Evolutionary conservation across 2,329 filamentous ascomycete species (phyloP), one percentile per base, ranked within the genome.

Genomic region (Pseudogymnoascus sp.): DNA sequence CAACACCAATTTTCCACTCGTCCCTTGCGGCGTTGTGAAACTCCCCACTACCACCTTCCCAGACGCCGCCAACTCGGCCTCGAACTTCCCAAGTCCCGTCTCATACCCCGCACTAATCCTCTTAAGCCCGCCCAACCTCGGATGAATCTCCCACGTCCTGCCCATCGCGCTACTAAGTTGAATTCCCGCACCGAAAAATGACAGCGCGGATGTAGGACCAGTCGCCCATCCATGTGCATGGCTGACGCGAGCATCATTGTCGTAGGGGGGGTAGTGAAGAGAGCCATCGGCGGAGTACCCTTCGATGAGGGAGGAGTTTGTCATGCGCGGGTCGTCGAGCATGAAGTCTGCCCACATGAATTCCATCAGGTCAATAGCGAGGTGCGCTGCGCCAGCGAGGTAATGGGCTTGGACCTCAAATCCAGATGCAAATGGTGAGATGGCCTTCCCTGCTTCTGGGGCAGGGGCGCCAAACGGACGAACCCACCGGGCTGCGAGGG

Each of bases 341-440:
- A 84, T 83, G 67, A 81, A 84, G 0, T 77, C 80, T 4, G 50
- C 50, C 80, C 81, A 84, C 69, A 79, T 76, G 2, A 78, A 65
- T 5, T 77, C 69, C 65, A 80, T 79, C 4, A 81, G 69, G 2
- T 72, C 77, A 1, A 81, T 70, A 0, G 76, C 78, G 1, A 72
- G 71, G 28, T 73, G 70, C 0, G 75, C 68, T 35, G 79, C 74
- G 5, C 69, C 70, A 0, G 78, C 78, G 6, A 75, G 66, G 62
- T 76, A 75, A 62, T 81, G 79, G 0, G 75, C 74, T 63, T 79
- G 75, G 1, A 81, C 66, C 63, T 81, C 79, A 47, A 80, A 79
- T 11, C 76, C 75, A 0, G 75, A 75, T 42, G 79, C 78, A 68
- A 81, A 80, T 3, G 79, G 79, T 0, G 77, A 79, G 12, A 81